These are phyloP conservation scores for Angomonas ambiguus DNA, from an alignment of 208 protist genomes.

Conservation along the genomic window DNA sequence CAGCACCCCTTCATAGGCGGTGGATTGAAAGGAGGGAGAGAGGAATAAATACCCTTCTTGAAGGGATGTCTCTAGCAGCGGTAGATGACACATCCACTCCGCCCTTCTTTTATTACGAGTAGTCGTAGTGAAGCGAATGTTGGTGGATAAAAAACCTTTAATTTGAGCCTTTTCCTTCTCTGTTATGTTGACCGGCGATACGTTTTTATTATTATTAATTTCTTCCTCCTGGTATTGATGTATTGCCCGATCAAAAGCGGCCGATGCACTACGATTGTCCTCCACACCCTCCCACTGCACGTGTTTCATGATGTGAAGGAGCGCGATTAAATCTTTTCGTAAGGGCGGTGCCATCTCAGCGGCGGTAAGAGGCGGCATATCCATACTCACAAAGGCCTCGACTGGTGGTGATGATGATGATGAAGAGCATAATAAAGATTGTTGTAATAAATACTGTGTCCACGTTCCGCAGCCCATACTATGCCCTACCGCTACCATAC, in stretches of 20 bases:
- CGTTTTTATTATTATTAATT: too few relatives aligned
- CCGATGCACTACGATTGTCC: constrained; percentile 40
- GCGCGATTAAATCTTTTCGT: constrained; percentile 22
- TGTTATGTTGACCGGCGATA: too few relatives aligned
- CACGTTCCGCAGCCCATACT: constrained; percentile 62
- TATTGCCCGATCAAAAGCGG: constrained; percentile 34
- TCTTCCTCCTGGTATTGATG: too few relatives aligned
- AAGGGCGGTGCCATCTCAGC: constrained; percentile 20
- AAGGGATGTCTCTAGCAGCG: constrained; percentile 36
- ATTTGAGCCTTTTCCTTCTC: too few relatives aligned
- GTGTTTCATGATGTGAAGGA: constrained; percentile 37
- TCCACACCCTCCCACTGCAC: constrained; percentile 28
- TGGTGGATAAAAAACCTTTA: constrained; percentile 47
- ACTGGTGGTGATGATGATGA: background rate
- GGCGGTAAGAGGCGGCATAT: constrained; percentile 46
- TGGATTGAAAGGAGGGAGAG: constrained; percentile 7
- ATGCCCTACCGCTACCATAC: constrained; percentile 49
- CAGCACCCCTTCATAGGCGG: constrained; percentile 1
- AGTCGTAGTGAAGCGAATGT: constrained; percentile 26
- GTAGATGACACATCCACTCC: constrained; percentile 49
- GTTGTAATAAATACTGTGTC: constrained; percentile 44
- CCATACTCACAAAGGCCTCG: constrained; percentile 34
- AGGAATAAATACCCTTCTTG: constrained; percentile 36
- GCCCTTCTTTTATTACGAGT: background rate
- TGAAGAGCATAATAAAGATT: too few relatives aligned